Evolutionary conservation across 441 rosid genomes (phyloP).

Genomic region (Jatropha podagrica): DNA sequence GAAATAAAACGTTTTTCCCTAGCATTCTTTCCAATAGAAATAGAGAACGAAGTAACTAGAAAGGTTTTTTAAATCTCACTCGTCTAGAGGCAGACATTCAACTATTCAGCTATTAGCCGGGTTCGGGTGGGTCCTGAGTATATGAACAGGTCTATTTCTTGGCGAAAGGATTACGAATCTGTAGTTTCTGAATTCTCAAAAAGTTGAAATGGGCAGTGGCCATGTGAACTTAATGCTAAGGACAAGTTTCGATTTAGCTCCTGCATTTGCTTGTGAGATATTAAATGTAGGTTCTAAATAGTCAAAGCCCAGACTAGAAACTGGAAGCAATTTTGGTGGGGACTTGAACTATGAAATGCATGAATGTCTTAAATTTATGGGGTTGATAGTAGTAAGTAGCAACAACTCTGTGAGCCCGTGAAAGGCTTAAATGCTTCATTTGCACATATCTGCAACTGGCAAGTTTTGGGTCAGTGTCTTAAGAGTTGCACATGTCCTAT

Average conservation of each 20-base stretch:
- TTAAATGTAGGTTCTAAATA: not conserved
- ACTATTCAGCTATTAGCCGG: too few species aligned
- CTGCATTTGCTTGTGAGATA: not conserved
- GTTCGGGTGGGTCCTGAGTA: too few species aligned
- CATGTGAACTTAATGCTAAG: not conserved
- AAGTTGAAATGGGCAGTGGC: too few species aligned
- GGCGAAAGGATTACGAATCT: too few species aligned
- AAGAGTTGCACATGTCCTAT: not conserved
- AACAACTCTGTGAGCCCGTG: constrained; percentile 11
- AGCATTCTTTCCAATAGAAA: too few species aligned
- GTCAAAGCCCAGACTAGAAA: not conserved
- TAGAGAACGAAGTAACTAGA: too few species aligned
- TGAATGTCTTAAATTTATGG: not conserved
- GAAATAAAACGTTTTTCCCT: too few species aligned
- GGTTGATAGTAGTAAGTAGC: too few species aligned
- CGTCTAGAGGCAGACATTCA: too few species aligned
- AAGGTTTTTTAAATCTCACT: too few species aligned
- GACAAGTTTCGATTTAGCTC: not conserved
- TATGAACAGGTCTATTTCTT: too few species aligned
- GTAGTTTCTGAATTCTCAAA: too few species aligned
- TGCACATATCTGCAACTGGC: constrained; percentile 7
- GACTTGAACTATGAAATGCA: not conserved
- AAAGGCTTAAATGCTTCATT: constrained; percentile 12
- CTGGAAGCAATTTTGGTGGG: not conserved
- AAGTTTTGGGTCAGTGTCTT: not conserved